phyloP scores from a whole-genome alignment of 495 filamentous ascomycete genomes.

The Aspergillus heteromorphus region DNA sequence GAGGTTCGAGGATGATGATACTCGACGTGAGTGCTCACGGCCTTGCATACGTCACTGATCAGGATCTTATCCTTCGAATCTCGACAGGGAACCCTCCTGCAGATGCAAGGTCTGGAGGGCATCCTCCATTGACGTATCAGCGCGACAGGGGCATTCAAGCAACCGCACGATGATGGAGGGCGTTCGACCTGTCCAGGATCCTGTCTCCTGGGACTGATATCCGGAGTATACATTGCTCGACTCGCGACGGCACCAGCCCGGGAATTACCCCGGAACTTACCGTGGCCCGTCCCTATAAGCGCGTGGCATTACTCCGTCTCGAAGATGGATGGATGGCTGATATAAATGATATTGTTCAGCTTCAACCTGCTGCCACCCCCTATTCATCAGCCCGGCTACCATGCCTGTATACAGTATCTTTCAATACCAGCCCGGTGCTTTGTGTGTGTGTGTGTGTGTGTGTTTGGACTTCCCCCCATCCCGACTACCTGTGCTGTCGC shows the following conservation, averaged over 20 bases:
- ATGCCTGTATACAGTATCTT: not conserved
- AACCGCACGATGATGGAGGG: not conserved
- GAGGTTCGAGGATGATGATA: too few relatives aligned
- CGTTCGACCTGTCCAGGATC: not conserved
- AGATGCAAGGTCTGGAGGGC: not conserved
- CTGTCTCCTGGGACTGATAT: not conserved
- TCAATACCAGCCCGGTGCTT: not conserved
- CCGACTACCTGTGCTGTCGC: not conserved
- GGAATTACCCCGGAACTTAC: not conserved
- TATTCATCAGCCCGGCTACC: not conserved
- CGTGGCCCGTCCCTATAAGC: not conserved
- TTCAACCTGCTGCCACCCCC: not conserved
- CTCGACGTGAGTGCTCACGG: not conserved
- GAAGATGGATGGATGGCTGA: too few relatives aligned
- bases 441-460: too few relatives aligned
- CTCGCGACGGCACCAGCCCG: not conserved
- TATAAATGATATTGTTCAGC: too few relatives aligned
- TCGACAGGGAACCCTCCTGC: not conserved
- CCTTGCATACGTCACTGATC: conserved; percentile 1
- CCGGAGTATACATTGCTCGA: not conserved
- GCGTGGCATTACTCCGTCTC: not conserved
- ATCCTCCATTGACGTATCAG: conserved; percentile 1
- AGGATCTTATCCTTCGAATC: not conserved
- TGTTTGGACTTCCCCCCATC: not conserved
- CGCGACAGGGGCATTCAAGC: not conserved